Base-by-base conservation (phyloP, 106 monocot genomes). In the Acanthochlamys bracteata region DNA sequence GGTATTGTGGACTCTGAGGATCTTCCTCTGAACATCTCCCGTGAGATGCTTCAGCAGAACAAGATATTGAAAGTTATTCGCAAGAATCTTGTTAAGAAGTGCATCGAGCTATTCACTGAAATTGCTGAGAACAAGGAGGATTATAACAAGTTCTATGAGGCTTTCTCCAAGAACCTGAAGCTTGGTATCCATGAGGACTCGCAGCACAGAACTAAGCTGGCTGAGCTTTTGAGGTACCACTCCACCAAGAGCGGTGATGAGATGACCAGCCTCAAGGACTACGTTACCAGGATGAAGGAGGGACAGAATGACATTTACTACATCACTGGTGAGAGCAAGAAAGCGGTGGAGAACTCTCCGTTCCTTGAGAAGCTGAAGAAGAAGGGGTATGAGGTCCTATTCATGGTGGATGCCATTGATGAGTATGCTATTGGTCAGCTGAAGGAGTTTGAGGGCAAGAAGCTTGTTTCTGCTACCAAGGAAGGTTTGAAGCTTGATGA, bases 111-210 rank as follows among this genome's bases (percentile, higher is more conserved):
- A 33, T 88, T 88, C 80, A 79, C 79, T 39, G 88, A 88, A 73
- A 88, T 88, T 64, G 88, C 88, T 4, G 88, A 88, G 68, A 88
- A 88, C 83, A 88, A 88, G 75, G 88, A 88, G 41, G 88, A 88
- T 46, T 88, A 88, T 66, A 78, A 78, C 75, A 88, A 88, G 59
- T 88, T 88, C 23, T 88, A 88, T 17, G 88, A 88, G 67, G 83
- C 88, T 1, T 88, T 83, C 88, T 88, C 88, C 10, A 88, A 88
- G 83, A 88, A 88, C 65, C 75, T 88, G 55, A 88, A 88, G 75
- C 79, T 88, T 8, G 88, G 88, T 4, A 88, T 88, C 65, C 88
- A 88, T 25, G 88, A 88, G 69, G 88, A 88, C 40, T 73, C 80
- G 0, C 69, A 69, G 63, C 80, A 88, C 88, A 80, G 77, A 70